A percentile compares a stretch with the other conserved stretches of the same genome.
phyloP scores from a whole-genome alignment of 371 early-diverging fungal genomes.

The Rhizopus arrhizus region DNA sequence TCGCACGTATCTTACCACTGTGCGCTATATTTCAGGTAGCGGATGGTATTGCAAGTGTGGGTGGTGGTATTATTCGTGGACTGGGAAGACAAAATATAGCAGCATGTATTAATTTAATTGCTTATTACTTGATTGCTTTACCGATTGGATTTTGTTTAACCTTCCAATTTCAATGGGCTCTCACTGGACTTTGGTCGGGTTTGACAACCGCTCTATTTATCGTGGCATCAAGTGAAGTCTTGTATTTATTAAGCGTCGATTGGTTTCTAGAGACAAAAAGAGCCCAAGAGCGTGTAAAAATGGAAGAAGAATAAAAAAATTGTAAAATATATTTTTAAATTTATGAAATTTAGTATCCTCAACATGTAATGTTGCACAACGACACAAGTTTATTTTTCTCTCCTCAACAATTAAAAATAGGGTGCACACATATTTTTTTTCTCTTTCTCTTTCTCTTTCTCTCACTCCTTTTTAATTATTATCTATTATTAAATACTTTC shows the following conservation, averaged over 20 bases:
- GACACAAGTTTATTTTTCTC: too few relatives aligned
- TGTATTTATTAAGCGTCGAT: slow-evolving; percentile 44
- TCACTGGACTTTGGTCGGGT: slow-evolving; percentile 73
- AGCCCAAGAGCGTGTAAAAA: slow-evolving; percentile 25
- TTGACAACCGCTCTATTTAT: slow-evolving; percentile 58
- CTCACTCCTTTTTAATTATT: too few relatives aligned
- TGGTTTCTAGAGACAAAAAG: slow-evolving; percentile 54
- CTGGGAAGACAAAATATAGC: slow-evolving; percentile 72
- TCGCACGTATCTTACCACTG: slow-evolving; percentile 74
- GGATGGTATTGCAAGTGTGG: slow-evolving; percentile 69
- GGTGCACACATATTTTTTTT: too few relatives aligned
- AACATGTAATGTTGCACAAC: background rate
- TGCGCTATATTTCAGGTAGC: slow-evolving; percentile 82
- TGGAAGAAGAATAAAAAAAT: slow-evolving; percentile 7
- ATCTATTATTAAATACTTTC: too few relatives aligned
- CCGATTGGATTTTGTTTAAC: slow-evolving; percentile 69
- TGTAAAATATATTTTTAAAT: too few relatives aligned
- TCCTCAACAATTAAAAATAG: too few relatives aligned
- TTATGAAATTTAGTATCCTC: background rate
- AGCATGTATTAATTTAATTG: slow-evolving; percentile 68
- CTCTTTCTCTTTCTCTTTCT: too few relatives aligned
- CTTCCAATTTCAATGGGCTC: slow-evolving; percentile 56
- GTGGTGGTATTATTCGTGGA: slow-evolving; percentile 76
- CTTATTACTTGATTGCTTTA: slow-evolving; percentile 71
- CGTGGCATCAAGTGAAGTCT: slow-evolving; percentile 46